phyloP scores from a whole-genome alignment of 257 asterid species.

The Nicotiana sylvestris region DNA sequence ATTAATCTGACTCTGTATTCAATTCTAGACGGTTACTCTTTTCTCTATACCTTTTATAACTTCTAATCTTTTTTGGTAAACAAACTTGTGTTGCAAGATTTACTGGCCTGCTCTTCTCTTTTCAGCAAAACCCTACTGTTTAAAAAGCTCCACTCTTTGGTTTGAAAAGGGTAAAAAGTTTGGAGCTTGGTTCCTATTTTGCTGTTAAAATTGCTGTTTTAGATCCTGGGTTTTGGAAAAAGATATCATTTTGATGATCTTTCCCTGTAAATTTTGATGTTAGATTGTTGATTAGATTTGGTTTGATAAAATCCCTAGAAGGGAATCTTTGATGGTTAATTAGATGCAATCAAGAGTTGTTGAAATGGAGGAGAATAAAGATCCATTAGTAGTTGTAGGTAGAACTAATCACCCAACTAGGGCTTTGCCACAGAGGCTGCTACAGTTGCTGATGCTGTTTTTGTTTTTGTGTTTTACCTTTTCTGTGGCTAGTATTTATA shows the following conservation, averaged over 20 bases:
- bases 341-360: constrained; percentile 16
- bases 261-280: background rate
- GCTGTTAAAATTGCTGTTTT: background rate
- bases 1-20: background rate
- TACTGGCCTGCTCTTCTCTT: background rate
- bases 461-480: constrained; percentile 34
- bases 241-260: background rate
- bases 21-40: background rate
- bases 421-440: constrained; percentile 40
- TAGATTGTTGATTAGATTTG: background rate
- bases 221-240: background rate
- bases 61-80: background rate
- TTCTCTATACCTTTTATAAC: background rate
- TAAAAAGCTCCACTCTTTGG: background rate
- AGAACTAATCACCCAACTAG: constrained; percentile 34
- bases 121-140: background rate
- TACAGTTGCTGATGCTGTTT: constrained; percentile 32
- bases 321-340: background rate
- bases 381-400: constrained; percentile 16
- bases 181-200: background rate
- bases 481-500: constrained; percentile 37
- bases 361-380: constrained; percentile 41
- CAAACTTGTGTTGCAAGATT: background rate
- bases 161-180: background rate
- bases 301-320: background rate